These are phyloP conservation scores for Aspergillus heteromorphus DNA, from an alignment of 495 filamentous ascomycete genomes.

Conservation along the genomic window DNA sequence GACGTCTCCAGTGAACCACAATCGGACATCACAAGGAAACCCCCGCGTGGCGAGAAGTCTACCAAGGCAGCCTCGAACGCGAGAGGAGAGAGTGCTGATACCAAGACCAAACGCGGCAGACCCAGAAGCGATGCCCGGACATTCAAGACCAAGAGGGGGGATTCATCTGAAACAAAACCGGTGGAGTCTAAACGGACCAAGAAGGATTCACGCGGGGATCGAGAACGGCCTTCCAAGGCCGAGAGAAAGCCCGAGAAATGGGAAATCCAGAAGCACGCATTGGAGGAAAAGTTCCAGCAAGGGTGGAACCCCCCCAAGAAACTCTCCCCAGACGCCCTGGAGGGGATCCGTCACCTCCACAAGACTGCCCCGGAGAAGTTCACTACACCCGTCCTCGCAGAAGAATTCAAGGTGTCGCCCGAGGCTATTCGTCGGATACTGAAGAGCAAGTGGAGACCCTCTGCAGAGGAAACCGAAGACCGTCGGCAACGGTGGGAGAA, in stretches of 20 bases:
- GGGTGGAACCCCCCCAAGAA: constrained; percentile 79
- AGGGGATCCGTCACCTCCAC: constrained; percentile 78
- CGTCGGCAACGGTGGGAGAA: constrained; percentile 70
- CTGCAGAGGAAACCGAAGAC: constrained; percentile 52
- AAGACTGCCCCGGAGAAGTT: constrained; percentile 67
- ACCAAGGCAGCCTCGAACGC: background rate
- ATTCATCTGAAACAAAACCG: too few species aligned
- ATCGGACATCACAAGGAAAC: background rate
- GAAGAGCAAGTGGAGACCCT: constrained; percentile 75
- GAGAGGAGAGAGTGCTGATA: background rate
- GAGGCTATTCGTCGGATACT: constrained; percentile 85
- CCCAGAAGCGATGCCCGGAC: background rate
- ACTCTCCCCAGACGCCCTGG: constrained; percentile 84
- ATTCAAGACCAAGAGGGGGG: background rate
- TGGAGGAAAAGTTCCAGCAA: constrained; percentile 65
- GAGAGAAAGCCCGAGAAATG: constrained; percentile 50
- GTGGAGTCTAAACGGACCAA: background rate
- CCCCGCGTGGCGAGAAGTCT: background rate
- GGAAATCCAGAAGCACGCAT: constrained; percentile 63
- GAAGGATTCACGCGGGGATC: constrained; percentile 4
- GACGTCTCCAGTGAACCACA: background rate
- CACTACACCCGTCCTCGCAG: constrained; percentile 66
- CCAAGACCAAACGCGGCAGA: background rate
- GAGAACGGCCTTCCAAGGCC: too few species aligned
- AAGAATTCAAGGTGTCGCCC: constrained; percentile 76